Base-by-base conservation (phyloP, 768 basidiomycete species). In the Chalciporus sphaerocephalus region DNA sequence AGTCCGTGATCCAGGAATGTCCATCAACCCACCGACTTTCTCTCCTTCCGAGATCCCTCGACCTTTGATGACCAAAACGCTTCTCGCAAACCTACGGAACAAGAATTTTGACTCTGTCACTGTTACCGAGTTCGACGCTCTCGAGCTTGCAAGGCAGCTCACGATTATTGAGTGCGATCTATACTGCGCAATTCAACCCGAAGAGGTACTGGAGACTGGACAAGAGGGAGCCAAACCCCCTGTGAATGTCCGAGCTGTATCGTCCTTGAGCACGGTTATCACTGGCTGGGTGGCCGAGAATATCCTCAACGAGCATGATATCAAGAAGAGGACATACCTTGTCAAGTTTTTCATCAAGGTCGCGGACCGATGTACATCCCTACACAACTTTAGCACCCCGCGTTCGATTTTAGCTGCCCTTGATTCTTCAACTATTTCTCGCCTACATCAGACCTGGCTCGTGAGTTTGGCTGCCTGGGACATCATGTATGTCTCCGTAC, bases 211-310 rank as follows among this genome's bases (percentile, higher is more conserved):
- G 49, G 87, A 91, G 67, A 81, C 81, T 10, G 88, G 87, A 4
- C 83, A 88, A 60, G 81, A 85, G 49, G 80, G 81, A 50, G 74
- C 73, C 28, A 74, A 74, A 57, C 72, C 79, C 6, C 78, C 82
- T 16, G 65, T 76, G 40, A 87, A 87, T 53, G 84, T 98, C 36
- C 86, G 80, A 62, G 86, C 87, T 18, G 84, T 98, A 52, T 85
- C 85, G 36, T 82, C 87, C 5, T 68, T 97, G 61, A 95, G 92
- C 61, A 98, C 93, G 12, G 80, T 85, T 43, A 85, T 97, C 54
- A 97, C 93, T 1, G 94, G 93, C 4, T 95, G 92, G 90, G 89
- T 97, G 23, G 87, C 93, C 8, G 95, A 98, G 68, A 85, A 86
- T 57, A 93, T 99, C 49, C 69, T 99, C 39, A 84, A 84, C 56